These are phyloP conservation scores for Brassica nigra DNA, from an alignment of 345 rosid species.

Conservation along the genomic window DNA sequence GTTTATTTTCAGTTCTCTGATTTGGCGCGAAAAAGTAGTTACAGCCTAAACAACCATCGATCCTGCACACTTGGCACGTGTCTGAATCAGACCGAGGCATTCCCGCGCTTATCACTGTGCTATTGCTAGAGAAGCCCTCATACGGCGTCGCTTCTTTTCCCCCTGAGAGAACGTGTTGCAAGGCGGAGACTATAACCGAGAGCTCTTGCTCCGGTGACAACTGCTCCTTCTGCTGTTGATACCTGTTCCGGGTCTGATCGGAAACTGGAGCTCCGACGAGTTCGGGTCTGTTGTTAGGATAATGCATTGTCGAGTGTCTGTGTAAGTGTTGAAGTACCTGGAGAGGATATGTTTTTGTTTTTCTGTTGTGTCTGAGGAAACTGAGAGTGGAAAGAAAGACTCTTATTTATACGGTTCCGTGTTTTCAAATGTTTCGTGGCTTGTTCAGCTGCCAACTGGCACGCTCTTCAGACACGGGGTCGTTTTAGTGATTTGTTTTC, in stretches of 20 bases:
- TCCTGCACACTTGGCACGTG: slow-evolving; percentile 64
- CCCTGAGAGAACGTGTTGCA: slow-evolving; percentile 40
- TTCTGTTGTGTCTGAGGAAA: slow-evolving; percentile 24
- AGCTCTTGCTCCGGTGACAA: slow-evolving; percentile 63
- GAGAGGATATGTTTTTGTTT: background rate
- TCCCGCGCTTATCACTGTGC: slow-evolving; percentile 42
- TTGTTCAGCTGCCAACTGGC: slow-evolving; percentile 19
- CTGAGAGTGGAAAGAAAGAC: slow-evolving; percentile 24
- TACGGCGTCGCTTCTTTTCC: slow-evolving; percentile 12
- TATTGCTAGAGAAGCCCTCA: background rate
- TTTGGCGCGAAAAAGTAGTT: slow-evolving; percentile 67
- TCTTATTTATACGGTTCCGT: slow-evolving; percentile 37
- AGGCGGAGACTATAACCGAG: slow-evolving; percentile 63
- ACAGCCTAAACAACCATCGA: slow-evolving; percentile 78
- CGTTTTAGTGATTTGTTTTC: background rate
- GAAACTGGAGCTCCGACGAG: slow-evolving; percentile 17
- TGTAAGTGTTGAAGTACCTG: slow-evolving; percentile 13
- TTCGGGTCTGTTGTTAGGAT: slow-evolving; percentile 39
- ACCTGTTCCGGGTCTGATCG: slow-evolving; percentile 9
- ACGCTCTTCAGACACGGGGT: slow-evolving; percentile 38
- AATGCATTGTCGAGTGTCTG: slow-evolving; percentile 37
- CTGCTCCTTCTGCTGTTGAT: slow-evolving; percentile 32
- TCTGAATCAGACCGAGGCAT: slow-evolving; percentile 47
- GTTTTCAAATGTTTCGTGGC: slow-evolving; percentile 29
- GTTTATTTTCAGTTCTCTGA: slow-evolving; percentile 21